These are phyloP conservation scores for Erucastrum elatum DNA, from an alignment of 345 rosid species.

Conservation along the genomic window DNA sequence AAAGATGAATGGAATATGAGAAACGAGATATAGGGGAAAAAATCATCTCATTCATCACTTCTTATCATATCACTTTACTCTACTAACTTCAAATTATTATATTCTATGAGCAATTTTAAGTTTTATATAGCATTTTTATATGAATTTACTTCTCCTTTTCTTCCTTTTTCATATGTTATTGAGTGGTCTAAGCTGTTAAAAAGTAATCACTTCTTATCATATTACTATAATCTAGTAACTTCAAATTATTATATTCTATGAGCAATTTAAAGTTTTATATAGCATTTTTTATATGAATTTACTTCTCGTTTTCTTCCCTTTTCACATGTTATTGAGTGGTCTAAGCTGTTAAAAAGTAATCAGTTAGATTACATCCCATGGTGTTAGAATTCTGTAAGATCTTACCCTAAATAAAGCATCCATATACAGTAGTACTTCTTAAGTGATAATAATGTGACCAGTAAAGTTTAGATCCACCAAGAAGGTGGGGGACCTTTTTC, in stretches of 20 bases:
- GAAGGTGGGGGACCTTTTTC: constrained; percentile 35
- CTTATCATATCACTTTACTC: not conserved
- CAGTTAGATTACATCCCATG: not conserved
- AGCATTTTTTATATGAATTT: not conserved
- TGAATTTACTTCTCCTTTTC: not conserved
- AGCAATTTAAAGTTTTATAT: not conserved
- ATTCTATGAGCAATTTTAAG: not conserved
- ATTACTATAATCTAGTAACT: not conserved
- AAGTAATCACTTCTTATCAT: not conserved
- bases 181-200: not conserved
- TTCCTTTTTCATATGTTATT: not conserved
- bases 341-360: not conserved
- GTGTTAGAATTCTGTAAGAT: not conserved
- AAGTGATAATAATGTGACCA: constrained; percentile 8
- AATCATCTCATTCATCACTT: not conserved
- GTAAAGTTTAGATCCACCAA: constrained; percentile 15
- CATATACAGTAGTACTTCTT: not conserved
- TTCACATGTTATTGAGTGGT: not conserved
- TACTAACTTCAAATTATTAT: not conserved
- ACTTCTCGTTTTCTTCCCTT: not conserved
- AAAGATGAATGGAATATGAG: not conserved
- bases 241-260: not conserved
- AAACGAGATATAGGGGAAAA: not conserved
- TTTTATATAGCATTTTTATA: not conserved
- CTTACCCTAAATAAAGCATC: not conserved